phyloP scores from a whole-genome alignment of 1,139 yeast species.

The Taphrina flavorubra region DNA sequence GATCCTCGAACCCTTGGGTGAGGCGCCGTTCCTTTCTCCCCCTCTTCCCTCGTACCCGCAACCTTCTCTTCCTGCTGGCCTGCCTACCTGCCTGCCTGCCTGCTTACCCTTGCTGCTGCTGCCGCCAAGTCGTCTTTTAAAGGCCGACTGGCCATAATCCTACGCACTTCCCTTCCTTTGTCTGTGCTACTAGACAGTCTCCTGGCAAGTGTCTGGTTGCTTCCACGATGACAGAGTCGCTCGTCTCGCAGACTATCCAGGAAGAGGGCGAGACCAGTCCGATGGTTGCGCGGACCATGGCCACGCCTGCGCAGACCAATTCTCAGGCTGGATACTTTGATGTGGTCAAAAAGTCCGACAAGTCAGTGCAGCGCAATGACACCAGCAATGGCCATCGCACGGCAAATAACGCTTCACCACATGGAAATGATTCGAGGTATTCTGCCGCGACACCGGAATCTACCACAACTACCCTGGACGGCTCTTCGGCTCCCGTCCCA shows the following conservation, averaged over 20 bases:
- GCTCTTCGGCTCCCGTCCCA: constrained; percentile 7
- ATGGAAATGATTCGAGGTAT: not conserved
- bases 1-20: not conserved
- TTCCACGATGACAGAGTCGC: constrained; percentile 16
- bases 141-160: not conserved
- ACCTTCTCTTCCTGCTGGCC: not conserved
- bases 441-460: constrained; percentile 1
- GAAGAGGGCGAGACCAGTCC: constrained; percentile 31
- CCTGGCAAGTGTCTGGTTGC: constrained; percentile 8
- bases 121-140: not conserved
- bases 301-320: not conserved
- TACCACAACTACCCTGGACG: constrained; percentile 12
- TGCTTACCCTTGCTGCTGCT: not conserved
- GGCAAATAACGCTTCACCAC: not conserved
- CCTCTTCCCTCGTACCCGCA: not conserved
- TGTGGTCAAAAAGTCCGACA: constrained; percentile 7
- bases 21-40: not conserved
- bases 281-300: not conserved
- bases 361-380: constrained; percentile 3
- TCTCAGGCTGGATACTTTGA: constrained; percentile 22
- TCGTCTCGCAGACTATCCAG: constrained; percentile 19
- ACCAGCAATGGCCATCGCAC: constrained; percentile 18
- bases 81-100: not conserved
- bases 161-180: not conserved
- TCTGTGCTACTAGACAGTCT: not conserved